Base-by-base conservation (phyloP, 768 basidiomycete species). In the Coprinopsis strossmayeri region DNA sequence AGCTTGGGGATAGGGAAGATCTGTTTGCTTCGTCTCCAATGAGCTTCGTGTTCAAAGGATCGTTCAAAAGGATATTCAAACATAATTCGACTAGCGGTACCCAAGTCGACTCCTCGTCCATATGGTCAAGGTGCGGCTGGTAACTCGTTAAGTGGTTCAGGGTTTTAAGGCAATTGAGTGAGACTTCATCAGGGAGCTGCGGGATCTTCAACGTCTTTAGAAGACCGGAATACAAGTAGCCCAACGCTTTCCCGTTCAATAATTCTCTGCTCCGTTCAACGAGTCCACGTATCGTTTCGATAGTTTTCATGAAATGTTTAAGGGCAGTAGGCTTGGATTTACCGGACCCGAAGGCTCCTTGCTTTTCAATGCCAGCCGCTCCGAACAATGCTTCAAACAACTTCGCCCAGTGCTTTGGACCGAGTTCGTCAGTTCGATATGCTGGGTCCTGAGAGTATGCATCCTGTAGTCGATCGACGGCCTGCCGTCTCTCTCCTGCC, bases 151-250 rank as follows among this genome's bases (percentile, higher is more conserved):
- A 59, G 50, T 68, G 70, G 48, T 78, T 78, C 42, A 96, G 69
- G 0, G 86, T 74, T 61, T 94, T 94, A 48, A 86, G 71, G 62
- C 91, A 94, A 62, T 94, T 81, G 53, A 89, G 64, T 10, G 88
- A 82, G 2, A 91, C 72, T 0, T 82, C 79, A 2, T 69, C 59
- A 51, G 84, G 72, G 12, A 96, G 66, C 23, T 25, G 21, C 28
- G 70, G 60, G 30, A 73, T 70, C 18, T 71, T 68, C 44, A 92
- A 72, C 42, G 74, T 75, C 50, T 79, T 75, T 11, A 69, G 66
- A 37, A 96, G 67, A 59, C 93, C 87, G 7, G 71, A 71, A 46
- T 88, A 69, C 25, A 94, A 54, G 2, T 77, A 64, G 44, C 74
- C 74, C 27, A 81, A 60, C 15, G 79, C 74, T 39, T 73, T 76